Evolutionary conservation across 148 eudicot genomes (phyloP).

Genomic region (Vaccinium darrowii): DNA sequence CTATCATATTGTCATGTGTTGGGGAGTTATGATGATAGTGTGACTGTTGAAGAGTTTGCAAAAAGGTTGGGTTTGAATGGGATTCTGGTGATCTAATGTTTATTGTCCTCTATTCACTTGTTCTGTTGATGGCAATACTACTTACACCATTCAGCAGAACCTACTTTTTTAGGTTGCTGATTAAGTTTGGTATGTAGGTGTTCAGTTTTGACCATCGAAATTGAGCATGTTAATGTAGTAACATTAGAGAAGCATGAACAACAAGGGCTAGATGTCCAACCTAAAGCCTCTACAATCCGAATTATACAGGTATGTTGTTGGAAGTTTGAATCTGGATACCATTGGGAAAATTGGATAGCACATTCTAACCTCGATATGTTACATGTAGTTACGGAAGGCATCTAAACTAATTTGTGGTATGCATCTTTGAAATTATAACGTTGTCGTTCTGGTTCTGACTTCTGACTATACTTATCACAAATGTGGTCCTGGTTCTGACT

Average conservation of each 20-base stretch:
- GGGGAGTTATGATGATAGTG: constrained; percentile 83
- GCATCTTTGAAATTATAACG: background rate
- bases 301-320: constrained; percentile 61
- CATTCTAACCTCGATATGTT: background rate
- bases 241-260: constrained; percentile 82
- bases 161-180: background rate
- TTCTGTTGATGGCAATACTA: background rate
- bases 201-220: constrained; percentile 79
- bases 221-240: constrained; percentile 89
- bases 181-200: constrained; percentile 45
- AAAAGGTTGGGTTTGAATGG: constrained; percentile 53
- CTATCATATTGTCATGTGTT: constrained; percentile 71
- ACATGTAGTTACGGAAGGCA: background rate
- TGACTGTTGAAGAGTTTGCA: constrained; percentile 77
- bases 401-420: background rate
- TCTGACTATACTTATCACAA: no score
- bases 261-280: constrained; percentile 88
- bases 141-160: background rate
- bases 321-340: background rate
- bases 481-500: background rate
- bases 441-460: background rate
- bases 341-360: background rate
- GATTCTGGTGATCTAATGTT: background rate
- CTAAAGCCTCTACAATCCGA: constrained; percentile 91
- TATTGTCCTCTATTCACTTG: background rate